Conservation (phyloP, 2,329 filamentous ascomycete genomes). For the Fusarium pininemorale region DNA sequence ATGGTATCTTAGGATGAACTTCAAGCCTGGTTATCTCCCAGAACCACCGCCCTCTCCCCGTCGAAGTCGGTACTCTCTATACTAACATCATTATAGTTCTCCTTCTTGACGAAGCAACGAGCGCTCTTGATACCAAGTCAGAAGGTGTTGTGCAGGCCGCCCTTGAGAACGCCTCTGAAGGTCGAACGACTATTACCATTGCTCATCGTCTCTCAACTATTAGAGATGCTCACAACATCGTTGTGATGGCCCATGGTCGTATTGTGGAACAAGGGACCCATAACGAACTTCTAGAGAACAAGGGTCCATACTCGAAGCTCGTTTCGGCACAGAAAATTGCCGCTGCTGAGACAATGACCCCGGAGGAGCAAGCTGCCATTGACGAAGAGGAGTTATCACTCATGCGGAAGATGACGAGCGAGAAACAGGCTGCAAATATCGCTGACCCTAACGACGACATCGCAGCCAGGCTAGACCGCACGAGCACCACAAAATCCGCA, state of each 20-base stretch:
- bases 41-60: not conserved
- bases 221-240: constrained; percentile 92
- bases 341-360: constrained; percentile 62
- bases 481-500: constrained; percentile 64
- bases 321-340: constrained; percentile 89
- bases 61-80: too few species aligned
- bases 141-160: constrained; percentile 95
- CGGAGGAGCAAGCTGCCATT: constrained; percentile 60
- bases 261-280: constrained; percentile 95
- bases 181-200: constrained; percentile 94
- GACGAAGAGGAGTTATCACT: constrained; percentile 62
- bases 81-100: constrained; percentile 62
- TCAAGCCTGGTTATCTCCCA: not conserved
- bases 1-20: not conserved
- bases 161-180: constrained; percentile 83
- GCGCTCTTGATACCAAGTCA: constrained; percentile 90
- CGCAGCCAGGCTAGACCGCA: constrained; percentile 64
- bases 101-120: constrained; percentile 93
- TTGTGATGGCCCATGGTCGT: constrained; percentile 86
- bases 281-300: constrained; percentile 74
- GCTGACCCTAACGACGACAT: constrained; percentile 72
- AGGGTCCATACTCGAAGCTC: constrained; percentile 82
- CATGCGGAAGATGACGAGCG: constrained; percentile 57
- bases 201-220: constrained; percentile 96
- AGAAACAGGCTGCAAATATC: constrained; percentile 52